Percentiles rank a stretch among this genome's conserved stretches.
Evolutionary conservation across 495 filamentous ascomycete species (phyloP).

Genomic region (Stereocaulon alpinum): DNA sequence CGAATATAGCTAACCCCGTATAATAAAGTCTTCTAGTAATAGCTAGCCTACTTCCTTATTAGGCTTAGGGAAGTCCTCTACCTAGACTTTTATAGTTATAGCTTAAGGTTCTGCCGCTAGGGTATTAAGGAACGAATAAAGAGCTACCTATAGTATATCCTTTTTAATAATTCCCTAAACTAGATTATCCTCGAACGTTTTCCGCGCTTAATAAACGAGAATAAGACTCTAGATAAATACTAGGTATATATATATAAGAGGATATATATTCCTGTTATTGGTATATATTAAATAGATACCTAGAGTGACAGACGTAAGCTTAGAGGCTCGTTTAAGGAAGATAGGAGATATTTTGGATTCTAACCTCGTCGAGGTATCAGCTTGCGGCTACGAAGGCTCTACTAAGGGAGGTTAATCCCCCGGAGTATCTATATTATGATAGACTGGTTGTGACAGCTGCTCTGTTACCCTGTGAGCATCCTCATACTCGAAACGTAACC

Average conservation of each 20-base stretch:
- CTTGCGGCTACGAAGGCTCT: neutral
- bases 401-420: neutral
- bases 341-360: neutral
- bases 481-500: conserved; percentile 13
- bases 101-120: conserved; percentile 36
- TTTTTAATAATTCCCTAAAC: conserved; percentile 37
- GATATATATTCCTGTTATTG: conserved; percentile 24
- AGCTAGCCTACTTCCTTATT: conserved; percentile 45
- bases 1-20: conserved; percentile 51
- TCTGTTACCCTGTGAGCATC: neutral
- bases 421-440: neutral
- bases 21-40: conserved; percentile 71
- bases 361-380: neutral
- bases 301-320: neutral
- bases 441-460: neutral
- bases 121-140: conserved; percentile 55
- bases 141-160: conserved; percentile 55
- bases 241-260: conserved; percentile 57
- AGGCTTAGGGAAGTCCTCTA: conserved; percentile 39
- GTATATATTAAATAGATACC: neutral
- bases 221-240: conserved; percentile 50
- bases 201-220: conserved; percentile 29
- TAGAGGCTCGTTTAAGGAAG: neutral
- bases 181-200: conserved; percentile 34
- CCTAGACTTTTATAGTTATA: conserved; percentile 2